Conservation (phyloP, 2,329 filamentous ascomycete species). For the Graphilbum fragrans region DNA sequence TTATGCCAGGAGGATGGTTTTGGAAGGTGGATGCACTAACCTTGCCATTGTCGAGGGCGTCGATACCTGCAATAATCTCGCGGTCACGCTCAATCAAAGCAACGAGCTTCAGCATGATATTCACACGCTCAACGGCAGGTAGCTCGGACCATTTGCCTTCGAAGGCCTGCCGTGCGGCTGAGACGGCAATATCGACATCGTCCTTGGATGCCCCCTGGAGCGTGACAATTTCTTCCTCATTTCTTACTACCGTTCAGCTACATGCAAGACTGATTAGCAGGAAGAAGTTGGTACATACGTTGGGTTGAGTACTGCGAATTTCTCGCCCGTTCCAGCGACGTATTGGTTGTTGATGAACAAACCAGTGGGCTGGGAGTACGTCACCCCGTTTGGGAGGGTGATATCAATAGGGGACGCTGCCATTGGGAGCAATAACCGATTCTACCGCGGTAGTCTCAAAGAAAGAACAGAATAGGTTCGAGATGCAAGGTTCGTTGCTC, state of each 20-base stretch:
- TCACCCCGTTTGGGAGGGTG: conserved; percentile 66
- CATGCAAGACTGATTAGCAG: neutral
- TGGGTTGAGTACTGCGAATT: conserved; percentile 56
- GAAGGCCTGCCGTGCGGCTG: conserved; percentile 57
- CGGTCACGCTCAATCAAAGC: conserved; percentile 55
- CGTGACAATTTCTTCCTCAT: conserved; percentile 55
- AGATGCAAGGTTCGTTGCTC: too few species aligned
- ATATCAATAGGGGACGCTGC: too few species aligned
- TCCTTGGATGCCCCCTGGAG: conserved; percentile 55
- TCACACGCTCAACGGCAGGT: conserved; percentile 54
- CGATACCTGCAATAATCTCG: conserved; percentile 35
- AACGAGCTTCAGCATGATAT: conserved; percentile 57
- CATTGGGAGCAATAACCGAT: too few species aligned
- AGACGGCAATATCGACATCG: conserved; percentile 59
- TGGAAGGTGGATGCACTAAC: too few species aligned
- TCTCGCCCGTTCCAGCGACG: conserved; percentile 54
- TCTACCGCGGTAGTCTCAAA: too few species aligned
- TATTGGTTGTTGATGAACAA: conserved; percentile 79
- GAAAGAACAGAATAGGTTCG: too few species aligned
- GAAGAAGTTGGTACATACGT: conserved; percentile 33
- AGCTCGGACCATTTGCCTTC: conserved; percentile 56
- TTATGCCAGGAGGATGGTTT: too few species aligned
- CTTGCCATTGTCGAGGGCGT: conserved; percentile 76
- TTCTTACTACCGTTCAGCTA: conserved; percentile 15
- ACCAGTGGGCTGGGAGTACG: conserved; percentile 61